Base-by-base conservation (phyloP, 2,329 filamentous ascomycete species). In the Epichloe typhina region DNA sequence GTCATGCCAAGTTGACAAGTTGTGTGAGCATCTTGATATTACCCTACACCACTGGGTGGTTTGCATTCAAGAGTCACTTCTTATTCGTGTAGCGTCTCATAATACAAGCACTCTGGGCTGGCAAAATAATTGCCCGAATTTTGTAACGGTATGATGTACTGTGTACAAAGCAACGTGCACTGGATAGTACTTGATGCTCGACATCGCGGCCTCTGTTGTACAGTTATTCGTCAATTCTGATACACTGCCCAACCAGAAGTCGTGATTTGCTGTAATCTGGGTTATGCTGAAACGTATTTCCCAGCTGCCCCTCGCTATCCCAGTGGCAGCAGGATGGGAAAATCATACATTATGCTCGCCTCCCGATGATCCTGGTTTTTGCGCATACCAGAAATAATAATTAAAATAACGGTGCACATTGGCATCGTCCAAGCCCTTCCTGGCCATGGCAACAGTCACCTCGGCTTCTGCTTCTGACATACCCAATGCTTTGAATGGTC, bases 331-430 rank as follows among this genome's bases (percentile, higher is more conserved):
- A 19, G 33, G 1, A 19, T 33, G 13, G 23, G 9, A 9, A 13
- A 3, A 9, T 19, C 38, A 48, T 3, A n/a, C 3, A 2, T 17
- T 3, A 33, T 48, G 11, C 46, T 35, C 38, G n/a, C 11, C 38
- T 17, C 5, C 13, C 7, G 12, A 6, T 6, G 23, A 35, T n/a
- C 17, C 46, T 7, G 54, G 53, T 50, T 69, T 69, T 53, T 69
- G 67, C 8, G 62, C 67, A 58, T 63, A 68, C 50, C 68, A 60
- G 47, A 66, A 65, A 42, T 68, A 62, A 31, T 67, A 62, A 43
- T 65, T 63, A 15, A 69, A 51, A 46, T 66, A 67, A 5, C 62
- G 61, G 53, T 69, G 68, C 8, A 66, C 58, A 11, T 52, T 52
- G 26, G 46, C 50, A 47, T 66, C 61, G n/a, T 51, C 50, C 17